phyloP scores from a whole-genome alignment of 163 green algal species.

The Scenedesmus sp. region DNA sequence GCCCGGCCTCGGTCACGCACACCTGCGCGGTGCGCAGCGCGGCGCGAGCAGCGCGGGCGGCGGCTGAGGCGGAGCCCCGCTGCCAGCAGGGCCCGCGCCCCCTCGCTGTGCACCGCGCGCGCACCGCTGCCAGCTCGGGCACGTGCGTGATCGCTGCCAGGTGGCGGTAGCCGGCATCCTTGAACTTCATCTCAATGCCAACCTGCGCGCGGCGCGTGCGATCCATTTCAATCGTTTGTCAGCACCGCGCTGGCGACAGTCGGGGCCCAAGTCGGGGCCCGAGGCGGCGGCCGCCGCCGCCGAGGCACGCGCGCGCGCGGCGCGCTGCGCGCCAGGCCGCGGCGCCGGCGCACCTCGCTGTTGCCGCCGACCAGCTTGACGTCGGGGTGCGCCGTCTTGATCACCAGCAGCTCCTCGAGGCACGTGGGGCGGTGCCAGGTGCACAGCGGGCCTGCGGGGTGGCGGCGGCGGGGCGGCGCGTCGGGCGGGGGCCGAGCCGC shows the following conservation, averaged over 20 bases:
- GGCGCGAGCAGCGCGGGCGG: no score
- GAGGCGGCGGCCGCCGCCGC: not conserved
- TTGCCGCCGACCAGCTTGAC: conserved; percentile 91
- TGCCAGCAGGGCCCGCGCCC: no score
- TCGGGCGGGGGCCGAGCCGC: no score
- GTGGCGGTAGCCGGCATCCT: conserved; percentile 58
- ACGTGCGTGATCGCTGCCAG: conserved; percentile 79
- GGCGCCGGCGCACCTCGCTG: conserved; percentile 78
- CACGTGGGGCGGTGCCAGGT: conserved; percentile 80
- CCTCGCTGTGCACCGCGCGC: no score
- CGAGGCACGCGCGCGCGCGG: no score
- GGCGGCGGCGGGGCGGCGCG: no score
- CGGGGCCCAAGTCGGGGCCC: no score
- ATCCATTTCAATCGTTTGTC: no score
- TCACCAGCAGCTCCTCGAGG: conserved; percentile 80
- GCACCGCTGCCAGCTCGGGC: conserved; percentile 79
- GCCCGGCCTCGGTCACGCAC: conserved; percentile 58
- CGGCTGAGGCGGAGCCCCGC: no score
- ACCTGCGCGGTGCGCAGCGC: conserved; percentile 48
- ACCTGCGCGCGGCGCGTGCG: no score
- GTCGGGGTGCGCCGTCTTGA: conserved; percentile 72
- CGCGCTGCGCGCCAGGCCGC: not conserved
- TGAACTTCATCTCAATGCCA: conserved; percentile 99
- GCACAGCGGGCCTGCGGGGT: conserved; percentile 47
- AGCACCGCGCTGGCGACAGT: no score